Evolutionary conservation across 1,139 yeast genomes (phyloP), one percentile per base, ranked within the genome.

Genomic region (Nadsonia commutata): DNA sequence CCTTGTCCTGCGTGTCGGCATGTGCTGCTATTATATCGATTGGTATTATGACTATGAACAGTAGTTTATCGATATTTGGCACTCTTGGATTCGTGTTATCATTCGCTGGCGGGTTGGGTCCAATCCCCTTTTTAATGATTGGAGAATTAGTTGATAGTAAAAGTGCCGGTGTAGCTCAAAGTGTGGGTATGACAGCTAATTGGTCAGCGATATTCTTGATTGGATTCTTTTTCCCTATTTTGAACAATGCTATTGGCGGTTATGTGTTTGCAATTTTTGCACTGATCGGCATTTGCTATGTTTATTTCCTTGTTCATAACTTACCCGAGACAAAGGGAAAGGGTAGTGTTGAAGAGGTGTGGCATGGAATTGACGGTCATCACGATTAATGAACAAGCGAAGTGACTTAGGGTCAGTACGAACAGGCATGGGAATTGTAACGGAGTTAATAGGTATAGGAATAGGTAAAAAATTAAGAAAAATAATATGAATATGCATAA

Each of bases 101-200:
- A 37, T 90, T 88, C 65, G 97, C 96, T 0, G 65, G 81, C 40
- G 98, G 98, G 0, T 61, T 86, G 48, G 98, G 98, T 0, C 97
- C 98, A 13, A 84, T 90, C 43, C 97, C 98, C 31, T 88, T 88
- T 63, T 65, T 88, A 51, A 64, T 88, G 47, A 80, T 90, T n/a
- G 76, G 94, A 7, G 97, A 90, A 58, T 78, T 88, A 18, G 80
- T 95, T 0, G 94, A 85, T 46, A 67, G 75, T 1, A 74, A 75
- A 45, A 93, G 90, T 2, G 80, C 78, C 46, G 93, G 88, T 1
- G 69, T 77, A 41, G 96, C 97, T 1, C 98, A 90, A 62, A 80
- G 94, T 56, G 80, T 85, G 70, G 97, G 95, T 8, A 83, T 93
- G 0, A 76, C 86, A 11, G 74, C 85, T 66, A 90, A 88, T 60